phyloP scores from a whole-genome alignment of 208 protist species.

The Trypanosoma cruzi region DNA sequence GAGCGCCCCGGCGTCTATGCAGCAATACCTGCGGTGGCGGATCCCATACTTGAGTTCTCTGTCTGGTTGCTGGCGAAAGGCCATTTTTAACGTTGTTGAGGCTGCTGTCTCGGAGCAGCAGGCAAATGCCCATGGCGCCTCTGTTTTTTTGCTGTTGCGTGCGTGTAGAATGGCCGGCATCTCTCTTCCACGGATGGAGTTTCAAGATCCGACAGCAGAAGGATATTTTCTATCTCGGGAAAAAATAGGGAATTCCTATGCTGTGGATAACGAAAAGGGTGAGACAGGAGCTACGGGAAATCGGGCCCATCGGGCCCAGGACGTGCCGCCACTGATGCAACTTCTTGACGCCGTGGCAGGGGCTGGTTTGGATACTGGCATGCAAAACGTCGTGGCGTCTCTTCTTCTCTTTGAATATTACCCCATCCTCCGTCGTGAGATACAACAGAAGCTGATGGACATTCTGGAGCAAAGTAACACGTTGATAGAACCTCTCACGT shows the following conservation, averaged over 20 bases:
- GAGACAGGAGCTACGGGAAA: slow-evolving; percentile 1
- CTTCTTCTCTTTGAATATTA: slow-evolving; percentile 77
- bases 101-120: slow-evolving; percentile 36
- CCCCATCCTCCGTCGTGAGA: slow-evolving; percentile 43
- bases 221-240: neutral
- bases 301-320: slow-evolving; percentile 29
- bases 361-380: slow-evolving; percentile 16
- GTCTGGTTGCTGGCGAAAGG: slow-evolving; percentile 55
- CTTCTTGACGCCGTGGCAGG: slow-evolving; percentile 58
- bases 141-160: slow-evolving; percentile 40
- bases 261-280: slow-evolving; percentile 3
- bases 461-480: slow-evolving; percentile 38
- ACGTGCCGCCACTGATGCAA: slow-evolving; percentile 64
- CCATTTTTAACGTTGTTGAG: slow-evolving; percentile 44
- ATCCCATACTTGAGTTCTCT: slow-evolving; percentile 45
- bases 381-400: slow-evolving; percentile 55
- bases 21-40: slow-evolving; percentile 2
- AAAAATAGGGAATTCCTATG: neutral
- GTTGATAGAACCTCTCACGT: slow-evolving; percentile 34
- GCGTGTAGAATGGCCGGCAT: slow-evolving; percentile 27
- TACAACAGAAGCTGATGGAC: slow-evolving; percentile 43
- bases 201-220: slow-evolving; percentile 1
- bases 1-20: slow-evolving; percentile 1
- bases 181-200: slow-evolving; percentile 29
- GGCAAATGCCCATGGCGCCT: slow-evolving; percentile 32